Evolutionary conservation across 805 yeast genomes (phyloP), one percentile per base, ranked within the genome.

Genomic region (Schwanniomyces sp.): DNA sequence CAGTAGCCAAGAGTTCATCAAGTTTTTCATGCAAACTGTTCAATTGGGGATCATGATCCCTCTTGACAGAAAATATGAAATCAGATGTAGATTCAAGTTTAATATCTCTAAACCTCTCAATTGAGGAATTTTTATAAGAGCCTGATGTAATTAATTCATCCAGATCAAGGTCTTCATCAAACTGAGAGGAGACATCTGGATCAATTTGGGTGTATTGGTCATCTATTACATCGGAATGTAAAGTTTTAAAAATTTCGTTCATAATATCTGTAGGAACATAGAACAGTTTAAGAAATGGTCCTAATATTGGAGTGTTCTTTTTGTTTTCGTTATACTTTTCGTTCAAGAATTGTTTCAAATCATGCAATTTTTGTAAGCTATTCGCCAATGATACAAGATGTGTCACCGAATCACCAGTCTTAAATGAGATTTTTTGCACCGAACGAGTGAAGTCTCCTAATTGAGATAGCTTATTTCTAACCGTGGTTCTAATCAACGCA

Each of bases 391-490:
- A 48, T 8, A 59, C 55, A 26, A 73, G 56, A 40, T 71, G 68
- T 5, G 43, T 43, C 1, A 66, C 67, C 2, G 59, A 52, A 46
- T 69, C 66, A 9, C 76, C 75, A 2, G 71, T 56, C 10, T 61
- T 63, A 24, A 72, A 58, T 1, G 71, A 60, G 5, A 73, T 70
- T 38, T 84, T 70, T 52, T 86, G 85, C 1, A 90, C 61, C 28
- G 83, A 75, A 45, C 89, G 69, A 10, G 77, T 74, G 21, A 88
- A 67, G 61, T 86, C 90, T 1, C 80, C 75, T 2, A 83, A 69
- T 3, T 72, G 66, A 12, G 70, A 71, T 38, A 85, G 61, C 16
- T 69, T 62, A 2, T 53, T 51, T 4, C 74, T 55, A 3, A 81
- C 44, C 0, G 54, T 43, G 0, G 56, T 40, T 16, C 53, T 51